Percentiles rank a stretch among this genome's conserved stretches.
These are phyloP conservation scores for Aspergillus nanangensis DNA, from an alignment of 495 filamentous ascomycete genomes.

Conservation along the genomic window DNA sequence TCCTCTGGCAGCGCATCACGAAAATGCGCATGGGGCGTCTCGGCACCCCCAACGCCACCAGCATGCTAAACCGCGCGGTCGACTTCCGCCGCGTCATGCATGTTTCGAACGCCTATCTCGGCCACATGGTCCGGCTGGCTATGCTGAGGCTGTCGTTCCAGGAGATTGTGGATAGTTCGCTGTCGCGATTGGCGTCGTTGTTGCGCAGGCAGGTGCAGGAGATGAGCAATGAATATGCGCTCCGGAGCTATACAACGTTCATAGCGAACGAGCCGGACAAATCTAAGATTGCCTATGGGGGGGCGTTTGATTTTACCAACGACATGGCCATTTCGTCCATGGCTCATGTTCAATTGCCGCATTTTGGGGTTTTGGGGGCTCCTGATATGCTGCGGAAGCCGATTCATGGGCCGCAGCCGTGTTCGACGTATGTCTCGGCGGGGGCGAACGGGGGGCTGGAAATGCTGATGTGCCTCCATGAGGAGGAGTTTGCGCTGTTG, in stretches of 20 bases:
- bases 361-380: conserved; percentile 22
- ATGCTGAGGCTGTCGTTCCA: conserved; percentile 18
- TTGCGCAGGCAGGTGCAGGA: conserved; percentile 24
- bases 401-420: conserved; percentile 12
- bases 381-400: conserved; percentile 24
- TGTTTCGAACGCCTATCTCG: conserved; percentile 35
- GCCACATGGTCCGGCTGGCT: conserved; percentile 26
- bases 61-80: conserved; percentile 32
- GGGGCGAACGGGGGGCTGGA: conserved; percentile 11
- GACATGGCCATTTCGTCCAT: conserved; percentile 30
- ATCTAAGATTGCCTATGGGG: conserved; percentile 29
- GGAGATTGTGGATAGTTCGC: conserved; percentile 11
- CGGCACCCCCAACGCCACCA: conserved; percentile 7
- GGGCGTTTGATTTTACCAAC: conserved; percentile 20
- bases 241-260: conserved; percentile 37
- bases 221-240: conserved; percentile 22
- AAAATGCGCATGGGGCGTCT: conserved; percentile 9
- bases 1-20: conserved; percentile 38
- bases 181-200: conserved; percentile 18
- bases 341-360: conserved; percentile 12
- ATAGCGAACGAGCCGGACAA: conserved; percentile 32
- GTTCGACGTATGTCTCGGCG: conserved; percentile 14
- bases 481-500: conserved; percentile 18
- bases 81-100: conserved; percentile 29
- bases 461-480: conserved; percentile 21